These are phyloP conservation scores for Sporothrix dimorphospora DNA, from an alignment of 2,329 filamentous ascomycete genomes.

Conservation along the genomic window DNA sequence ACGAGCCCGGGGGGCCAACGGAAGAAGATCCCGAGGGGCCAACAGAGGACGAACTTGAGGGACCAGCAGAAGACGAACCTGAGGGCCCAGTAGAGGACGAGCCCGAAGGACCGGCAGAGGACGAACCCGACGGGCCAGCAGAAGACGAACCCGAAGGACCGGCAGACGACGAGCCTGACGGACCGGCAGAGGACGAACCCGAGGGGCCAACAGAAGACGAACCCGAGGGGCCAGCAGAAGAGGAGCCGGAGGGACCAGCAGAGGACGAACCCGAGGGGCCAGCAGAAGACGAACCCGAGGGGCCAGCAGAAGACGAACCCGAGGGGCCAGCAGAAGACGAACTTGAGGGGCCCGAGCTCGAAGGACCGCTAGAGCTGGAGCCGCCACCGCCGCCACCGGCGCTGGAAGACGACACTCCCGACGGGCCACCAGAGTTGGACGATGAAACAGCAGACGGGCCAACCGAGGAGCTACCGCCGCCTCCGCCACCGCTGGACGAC, in stretches of 20 bases:
- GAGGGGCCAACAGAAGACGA: not conserved
- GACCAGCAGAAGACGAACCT: not conserved
- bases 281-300: not conserved
- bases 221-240: not conserved
- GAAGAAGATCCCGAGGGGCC: too few relatives aligned
- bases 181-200: not conserved
- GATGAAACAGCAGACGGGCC: not conserved
- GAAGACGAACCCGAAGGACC: too few relatives aligned
- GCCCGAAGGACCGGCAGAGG: too few relatives aligned
- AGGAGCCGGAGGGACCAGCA: not conserved
- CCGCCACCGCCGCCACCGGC: not conserved
- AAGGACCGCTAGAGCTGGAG: constrained; percentile 4
- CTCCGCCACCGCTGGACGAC: not conserved
- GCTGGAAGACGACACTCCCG: not conserved
- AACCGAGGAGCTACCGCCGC: not conserved
- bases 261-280: not conserved
- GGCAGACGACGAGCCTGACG: too few relatives aligned
- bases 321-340: not conserved
- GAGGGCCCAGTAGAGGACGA: too few relatives aligned
- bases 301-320: not conserved
- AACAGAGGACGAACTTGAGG: not conserved
- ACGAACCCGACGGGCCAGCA: too few relatives aligned
- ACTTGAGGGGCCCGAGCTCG: not conserved
- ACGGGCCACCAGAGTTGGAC: not conserved
- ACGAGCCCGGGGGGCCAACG: too few relatives aligned